Evolutionary conservation across 202 grass and related monocot species (phyloP).

Genomic region (Miscanthus sacchariflorus): DNA sequence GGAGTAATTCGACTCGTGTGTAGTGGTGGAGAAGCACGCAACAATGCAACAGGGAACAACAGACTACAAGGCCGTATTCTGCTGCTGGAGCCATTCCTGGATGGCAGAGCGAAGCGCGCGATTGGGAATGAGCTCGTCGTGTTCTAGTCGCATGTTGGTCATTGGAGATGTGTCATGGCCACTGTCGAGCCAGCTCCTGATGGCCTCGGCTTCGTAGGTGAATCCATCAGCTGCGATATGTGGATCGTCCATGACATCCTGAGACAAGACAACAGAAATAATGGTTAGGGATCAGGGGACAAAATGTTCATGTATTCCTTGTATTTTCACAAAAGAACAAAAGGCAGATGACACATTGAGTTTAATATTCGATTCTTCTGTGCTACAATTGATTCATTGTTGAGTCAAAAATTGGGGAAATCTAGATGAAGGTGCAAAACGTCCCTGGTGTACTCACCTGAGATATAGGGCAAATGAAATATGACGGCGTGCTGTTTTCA

Average conservation of each 20-base stretch:
- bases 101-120: slow-evolving; percentile 68
- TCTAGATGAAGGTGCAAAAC: not conserved
- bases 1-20: not conserved
- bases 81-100: slow-evolving; percentile 67
- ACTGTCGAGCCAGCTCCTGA: slow-evolving; percentile 55
- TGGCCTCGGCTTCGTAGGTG: slow-evolving; percentile 62
- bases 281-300: not conserved
- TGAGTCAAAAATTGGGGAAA: not conserved
- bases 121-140: slow-evolving; percentile 58
- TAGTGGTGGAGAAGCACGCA: not conserved
- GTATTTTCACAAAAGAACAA: not conserved
- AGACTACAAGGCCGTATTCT: slow-evolving; percentile 19
- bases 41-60: not conserved
- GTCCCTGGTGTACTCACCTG: slow-evolving; percentile 45
- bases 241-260: slow-evolving; percentile 74
- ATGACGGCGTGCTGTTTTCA: slow-evolving; percentile 50
- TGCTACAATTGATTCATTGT: not conserved
- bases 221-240: slow-evolving; percentile 67
- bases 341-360: not conserved
- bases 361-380: not conserved
- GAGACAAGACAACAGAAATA: not conserved
- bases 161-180: slow-evolving; percentile 64
- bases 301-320: not conserved
- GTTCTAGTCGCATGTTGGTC: slow-evolving; percentile 65
- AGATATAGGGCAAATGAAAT: slow-evolving; percentile 74